phyloP scores from a whole-genome alignment of 2,329 filamentous ascomycete genomes.

The Xylariaceae sp. region DNA sequence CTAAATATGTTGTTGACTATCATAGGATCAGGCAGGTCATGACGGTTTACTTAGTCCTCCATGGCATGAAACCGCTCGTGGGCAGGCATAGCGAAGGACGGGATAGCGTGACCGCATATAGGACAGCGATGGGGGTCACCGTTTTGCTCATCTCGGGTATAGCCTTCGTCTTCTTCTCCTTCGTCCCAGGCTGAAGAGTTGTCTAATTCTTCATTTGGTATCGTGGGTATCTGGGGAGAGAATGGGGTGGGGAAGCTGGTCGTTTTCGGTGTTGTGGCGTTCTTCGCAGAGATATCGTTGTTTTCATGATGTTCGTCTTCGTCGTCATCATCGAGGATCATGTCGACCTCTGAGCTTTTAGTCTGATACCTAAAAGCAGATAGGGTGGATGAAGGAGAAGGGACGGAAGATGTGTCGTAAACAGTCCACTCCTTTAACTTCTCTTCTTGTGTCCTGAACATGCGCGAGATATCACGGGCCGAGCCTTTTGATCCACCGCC shows the following conservation, averaged over 20 bases:
- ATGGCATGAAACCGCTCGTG: constrained; percentile 51
- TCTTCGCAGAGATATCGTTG: too few species aligned
- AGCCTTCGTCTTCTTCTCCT: constrained; percentile 14
- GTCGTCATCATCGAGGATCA: too few species aligned
- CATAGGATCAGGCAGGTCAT: too few species aligned
- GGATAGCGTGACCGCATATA: constrained; percentile 51
- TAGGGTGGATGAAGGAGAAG: not conserved
- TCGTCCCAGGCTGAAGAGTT: constrained; percentile 1
- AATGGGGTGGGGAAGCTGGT: too few species aligned
- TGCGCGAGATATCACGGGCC: constrained; percentile 74
- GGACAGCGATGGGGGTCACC: constrained; percentile 38
- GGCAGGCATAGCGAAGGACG: constrained; percentile 54
- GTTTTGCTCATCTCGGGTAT: constrained; percentile 29
- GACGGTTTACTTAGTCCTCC: constrained; percentile 25
- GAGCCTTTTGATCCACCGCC: constrained; percentile 43
- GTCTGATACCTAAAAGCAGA: too few species aligned
- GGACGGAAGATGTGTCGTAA: constrained; percentile 35
- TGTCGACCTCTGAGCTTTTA: too few species aligned
- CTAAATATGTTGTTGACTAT: too few species aligned
- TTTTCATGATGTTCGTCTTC: too few species aligned
- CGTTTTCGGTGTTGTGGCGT: too few species aligned
- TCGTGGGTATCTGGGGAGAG: too few species aligned
- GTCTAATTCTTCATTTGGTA: not conserved
- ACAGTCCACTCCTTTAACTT: constrained; percentile 64
- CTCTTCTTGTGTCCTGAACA: constrained; percentile 75